A percentile compares a stretch with the other conserved stretches of the same genome.
These are phyloP conservation scores for Alternaria incomplexa DNA, from an alignment of 2,329 filamentous ascomycete species.

Conservation along the genomic window DNA sequence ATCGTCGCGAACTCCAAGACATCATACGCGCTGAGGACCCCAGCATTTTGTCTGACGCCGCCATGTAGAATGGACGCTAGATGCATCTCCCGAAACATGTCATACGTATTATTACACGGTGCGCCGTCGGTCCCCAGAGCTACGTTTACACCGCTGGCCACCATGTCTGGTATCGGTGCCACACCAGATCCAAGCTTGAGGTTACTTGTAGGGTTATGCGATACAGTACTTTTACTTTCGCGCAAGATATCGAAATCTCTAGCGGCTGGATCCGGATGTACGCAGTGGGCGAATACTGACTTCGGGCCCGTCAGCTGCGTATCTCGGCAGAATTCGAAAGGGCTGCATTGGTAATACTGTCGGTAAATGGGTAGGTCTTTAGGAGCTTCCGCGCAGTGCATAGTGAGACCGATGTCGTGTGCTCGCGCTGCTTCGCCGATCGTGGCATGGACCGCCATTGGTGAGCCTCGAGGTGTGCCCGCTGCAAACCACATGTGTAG, in stretches of 20 bases:
- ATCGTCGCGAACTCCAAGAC: conserved; percentile 33
- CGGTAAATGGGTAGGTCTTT: conserved; percentile 49
- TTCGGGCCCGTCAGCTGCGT: conserved; percentile 49
- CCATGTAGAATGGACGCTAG: conserved; percentile 28
- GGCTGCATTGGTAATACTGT: conserved; percentile 50
- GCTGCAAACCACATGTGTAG: conserved; percentile 58
- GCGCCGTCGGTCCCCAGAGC: conserved; percentile 33
- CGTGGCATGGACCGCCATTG: conserved; percentile 46
- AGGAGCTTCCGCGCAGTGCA: conserved; percentile 56
- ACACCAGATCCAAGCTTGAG: conserved; percentile 32
- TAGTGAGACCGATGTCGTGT: conserved; percentile 54
- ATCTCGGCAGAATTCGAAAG: conserved; percentile 33
- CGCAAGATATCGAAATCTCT: conserved; percentile 50
- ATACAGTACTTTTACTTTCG: conserved; percentile 35
- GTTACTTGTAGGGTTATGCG: conserved; percentile 33
- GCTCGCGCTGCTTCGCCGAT: conserved; percentile 51
- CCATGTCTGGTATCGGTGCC: conserved; percentile 21
- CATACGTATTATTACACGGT: conserved; percentile 40
- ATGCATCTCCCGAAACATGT: conserved; percentile 39
- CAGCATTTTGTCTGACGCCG: conserved; percentile 20
- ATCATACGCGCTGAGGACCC: conserved; percentile 23
- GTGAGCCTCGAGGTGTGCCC: conserved; percentile 55
- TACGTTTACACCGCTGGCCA: conserved; percentile 23
- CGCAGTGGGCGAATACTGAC: conserved; percentile 36
- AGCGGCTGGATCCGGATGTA: conserved; percentile 52